Conservation (phyloP, 768 basidiomycete genomes). For the Mycena amicta region DNA sequence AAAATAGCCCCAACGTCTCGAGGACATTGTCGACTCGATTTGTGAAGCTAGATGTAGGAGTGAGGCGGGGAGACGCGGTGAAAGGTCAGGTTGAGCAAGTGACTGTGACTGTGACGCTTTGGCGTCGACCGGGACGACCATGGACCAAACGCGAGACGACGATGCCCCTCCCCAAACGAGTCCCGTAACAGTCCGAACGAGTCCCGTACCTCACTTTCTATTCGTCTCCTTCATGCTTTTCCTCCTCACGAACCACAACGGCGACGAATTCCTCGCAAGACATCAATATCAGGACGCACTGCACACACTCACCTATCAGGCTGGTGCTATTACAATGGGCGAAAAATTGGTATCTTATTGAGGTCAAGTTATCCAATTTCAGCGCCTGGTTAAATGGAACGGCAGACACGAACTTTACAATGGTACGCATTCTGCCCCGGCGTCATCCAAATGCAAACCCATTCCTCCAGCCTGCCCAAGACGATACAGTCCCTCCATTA, state of each 20-base stretch:
- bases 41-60: too few relatives aligned
- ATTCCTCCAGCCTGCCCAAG: constrained; percentile 48
- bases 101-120: background rate
- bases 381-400: constrained; percentile 71
- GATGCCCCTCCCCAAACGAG: constrained; percentile 30
- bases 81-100: too few relatives aligned
- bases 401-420: constrained; percentile 61
- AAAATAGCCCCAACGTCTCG: constrained; percentile 57
- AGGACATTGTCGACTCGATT: background rate
- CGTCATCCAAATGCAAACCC: background rate
- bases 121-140: background rate
- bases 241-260: constrained; percentile 75
- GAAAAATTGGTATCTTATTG: background rate
- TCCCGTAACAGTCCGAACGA: too few relatives aligned
- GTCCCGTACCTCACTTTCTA: constrained; percentile 73
- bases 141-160: constrained; percentile 35
- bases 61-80: too few relatives aligned
- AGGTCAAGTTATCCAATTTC: constrained; percentile 60
- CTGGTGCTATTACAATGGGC: background rate
- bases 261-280: constrained; percentile 65
- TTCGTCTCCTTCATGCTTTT: constrained; percentile 76
- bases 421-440: constrained; percentile 45
- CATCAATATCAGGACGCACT: constrained; percentile 72
- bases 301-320: constrained; percentile 47
- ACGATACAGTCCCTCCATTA: constrained; percentile 46